These are phyloP conservation scores for Graphium sp. DNA, from an alignment of 2,329 filamentous ascomycete genomes.

Conservation along the genomic window DNA sequence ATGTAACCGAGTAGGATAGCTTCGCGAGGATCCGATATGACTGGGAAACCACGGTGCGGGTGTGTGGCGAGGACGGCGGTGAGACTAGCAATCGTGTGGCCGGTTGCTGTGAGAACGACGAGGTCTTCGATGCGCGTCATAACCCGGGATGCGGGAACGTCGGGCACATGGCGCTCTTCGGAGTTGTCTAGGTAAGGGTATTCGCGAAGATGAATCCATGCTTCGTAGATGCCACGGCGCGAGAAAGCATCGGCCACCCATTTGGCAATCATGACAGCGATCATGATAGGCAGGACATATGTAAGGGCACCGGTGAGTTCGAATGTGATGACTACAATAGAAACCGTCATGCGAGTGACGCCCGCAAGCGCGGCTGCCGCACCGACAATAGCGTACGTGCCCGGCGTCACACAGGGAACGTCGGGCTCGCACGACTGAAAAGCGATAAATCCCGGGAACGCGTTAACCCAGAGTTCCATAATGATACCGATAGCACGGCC, in stretches of 20 bases:
- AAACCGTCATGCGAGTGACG: constrained; percentile 91
- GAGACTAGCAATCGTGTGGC: constrained; percentile 70
- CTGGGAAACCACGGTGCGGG: constrained; percentile 78
- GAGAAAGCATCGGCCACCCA: constrained; percentile 96
- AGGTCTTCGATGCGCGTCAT: constrained; percentile 91
- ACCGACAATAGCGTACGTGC: constrained; percentile 91
- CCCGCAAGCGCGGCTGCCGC: constrained; percentile 88
- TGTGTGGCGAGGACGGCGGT: constrained; percentile 54
- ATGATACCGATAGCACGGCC: constrained; percentile 80
- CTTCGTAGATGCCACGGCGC: constrained; percentile 86
- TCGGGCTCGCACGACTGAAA: constrained; percentile 77
- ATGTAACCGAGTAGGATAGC: constrained; percentile 85
- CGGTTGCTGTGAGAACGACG: constrained; percentile 69
- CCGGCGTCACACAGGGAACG: constrained; percentile 75
- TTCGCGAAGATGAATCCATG: constrained; percentile 91
- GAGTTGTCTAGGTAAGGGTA: constrained; percentile 92
- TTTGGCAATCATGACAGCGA: constrained; percentile 94
- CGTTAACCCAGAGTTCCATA: constrained; percentile 73
- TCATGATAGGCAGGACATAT: constrained; percentile 97
- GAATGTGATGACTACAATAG: constrained; percentile 98
- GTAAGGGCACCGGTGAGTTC: constrained; percentile 91
- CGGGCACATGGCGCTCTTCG: constrained; percentile 55
- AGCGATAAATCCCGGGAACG: constrained; percentile 58
- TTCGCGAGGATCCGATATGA: constrained; percentile 62
- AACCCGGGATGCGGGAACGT: constrained; percentile 70